Percentiles rank a stretch among this genome's conserved stretches.
Evolutionary conservation across 305 asterid species (phyloP).

Genomic region (Solanum hybrid): DNA sequence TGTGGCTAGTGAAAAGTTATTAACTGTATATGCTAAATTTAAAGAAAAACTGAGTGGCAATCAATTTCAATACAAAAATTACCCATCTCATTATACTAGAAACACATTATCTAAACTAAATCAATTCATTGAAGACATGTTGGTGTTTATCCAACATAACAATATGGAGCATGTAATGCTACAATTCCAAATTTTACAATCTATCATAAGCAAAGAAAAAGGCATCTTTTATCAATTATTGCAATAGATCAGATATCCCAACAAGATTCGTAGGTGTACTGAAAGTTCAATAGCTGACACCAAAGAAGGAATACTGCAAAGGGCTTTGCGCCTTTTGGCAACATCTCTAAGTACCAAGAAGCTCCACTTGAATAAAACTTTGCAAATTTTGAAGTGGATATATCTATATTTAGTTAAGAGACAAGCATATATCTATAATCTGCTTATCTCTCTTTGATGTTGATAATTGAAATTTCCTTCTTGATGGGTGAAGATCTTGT

Average conservation of each 20-base stretch:
- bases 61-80: neutral
- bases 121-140: neutral
- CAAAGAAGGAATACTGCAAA: neutral
- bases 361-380: neutral
- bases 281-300: neutral
- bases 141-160: neutral
- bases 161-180: neutral
- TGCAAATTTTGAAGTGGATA: neutral
- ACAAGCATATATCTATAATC: neutral
- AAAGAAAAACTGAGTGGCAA: neutral
- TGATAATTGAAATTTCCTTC: neutral
- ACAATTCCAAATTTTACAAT: neutral
- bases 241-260: neutral
- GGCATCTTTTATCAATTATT: neutral
- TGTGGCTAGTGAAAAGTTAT: neutral
- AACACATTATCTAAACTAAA: neutral
- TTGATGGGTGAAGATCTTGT: neutral
- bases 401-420: neutral
- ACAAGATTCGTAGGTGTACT: neutral
- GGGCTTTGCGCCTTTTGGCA: neutral
- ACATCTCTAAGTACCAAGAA: neutral
- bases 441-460: neutral
- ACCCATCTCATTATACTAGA: neutral
- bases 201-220: neutral
- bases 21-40: neutral